Conservation (phyloP, 148 eudicot species). For the Chenopodium quinoa region DNA sequence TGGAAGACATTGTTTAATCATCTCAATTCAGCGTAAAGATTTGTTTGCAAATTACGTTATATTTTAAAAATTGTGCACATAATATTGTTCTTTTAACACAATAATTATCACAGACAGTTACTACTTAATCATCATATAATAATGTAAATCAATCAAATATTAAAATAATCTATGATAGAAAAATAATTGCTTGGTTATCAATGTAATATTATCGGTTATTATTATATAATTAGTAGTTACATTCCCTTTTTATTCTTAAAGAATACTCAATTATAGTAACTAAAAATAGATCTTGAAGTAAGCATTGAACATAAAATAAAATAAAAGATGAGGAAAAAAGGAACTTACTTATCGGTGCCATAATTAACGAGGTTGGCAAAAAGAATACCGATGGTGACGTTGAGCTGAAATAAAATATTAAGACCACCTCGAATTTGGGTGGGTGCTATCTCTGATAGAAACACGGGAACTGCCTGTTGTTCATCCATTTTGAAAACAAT, state of each 20-base stretch:
- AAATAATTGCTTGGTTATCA: not conserved
- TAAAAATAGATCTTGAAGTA: not conserved
- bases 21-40: not conserved
- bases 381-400: slow-evolving; percentile 85
- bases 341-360: slow-evolving; percentile 70
- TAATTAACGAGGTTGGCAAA: slow-evolving; percentile 81
- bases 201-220: too few relatives aligned
- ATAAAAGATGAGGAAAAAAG: not conserved
- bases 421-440: slow-evolving; percentile 82
- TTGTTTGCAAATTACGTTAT: not conserved
- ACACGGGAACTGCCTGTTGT: slow-evolving; percentile 85
- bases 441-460: slow-evolving; percentile 91
- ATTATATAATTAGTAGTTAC: not conserved
- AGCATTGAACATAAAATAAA: not conserved
- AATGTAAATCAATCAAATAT: not conserved
- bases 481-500: not conserved
- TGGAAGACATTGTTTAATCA: not conserved
- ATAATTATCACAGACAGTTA: not conserved
- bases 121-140: too few relatives aligned
- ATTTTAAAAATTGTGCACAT: too few relatives aligned
- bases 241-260: not conserved
- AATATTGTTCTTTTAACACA: not conserved
- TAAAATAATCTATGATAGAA: too few relatives aligned
- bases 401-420: slow-evolving; percentile 84
- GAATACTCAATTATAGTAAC: not conserved